Conservation (phyloP, 1,139 yeast species). For the Yamadazyma kanchanaburiensis region DNA sequence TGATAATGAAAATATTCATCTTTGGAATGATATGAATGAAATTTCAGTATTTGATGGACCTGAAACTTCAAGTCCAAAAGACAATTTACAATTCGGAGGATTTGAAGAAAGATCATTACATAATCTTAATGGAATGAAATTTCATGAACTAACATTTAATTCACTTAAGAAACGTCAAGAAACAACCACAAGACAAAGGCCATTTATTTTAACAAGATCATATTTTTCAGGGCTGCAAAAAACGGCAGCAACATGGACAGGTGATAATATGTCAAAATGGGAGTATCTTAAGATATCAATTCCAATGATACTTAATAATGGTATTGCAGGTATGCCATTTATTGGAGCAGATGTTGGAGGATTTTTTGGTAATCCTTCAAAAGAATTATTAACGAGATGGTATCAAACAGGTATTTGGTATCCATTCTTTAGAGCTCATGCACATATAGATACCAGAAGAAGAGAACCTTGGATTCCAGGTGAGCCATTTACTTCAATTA, state of each 20-base stretch:
- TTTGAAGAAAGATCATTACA: conserved; percentile 93
- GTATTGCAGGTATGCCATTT: conserved; percentile 86
- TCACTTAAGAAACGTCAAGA: conserved; percentile 54
- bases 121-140: conserved; percentile 76
- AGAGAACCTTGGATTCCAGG: conserved; percentile 90
- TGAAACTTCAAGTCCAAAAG: conserved; percentile 86
- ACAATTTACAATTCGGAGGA: conserved; percentile 69
- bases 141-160: conserved; percentile 74
- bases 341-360: conserved; percentile 98
- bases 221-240: conserved; percentile 90
- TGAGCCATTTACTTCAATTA: conserved; percentile 65
- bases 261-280: conserved; percentile 95
- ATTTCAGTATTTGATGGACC: conserved; percentile 95
- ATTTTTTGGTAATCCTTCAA: conserved; percentile 83
- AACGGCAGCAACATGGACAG: conserved; percentile 95
- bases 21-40: conserved; percentile 99
- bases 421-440: conserved; percentile 95
- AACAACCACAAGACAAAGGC: conserved; percentile 54
- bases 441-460: conserved; percentile 88
- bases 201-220: conserved; percentile 86
- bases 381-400: conserved; percentile 85
- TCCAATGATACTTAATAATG: conserved; percentile 84
- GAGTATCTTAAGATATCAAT: conserved; percentile 74
- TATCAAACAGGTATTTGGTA: conserved; percentile 94
- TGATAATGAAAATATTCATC: conserved; percentile 55